Percentiles rank a stretch among this genome's conserved stretches.
phyloP scores from a whole-genome alignment of 2,329 filamentous ascomycete species.

The Pyrenochaeta sp. region DNA sequence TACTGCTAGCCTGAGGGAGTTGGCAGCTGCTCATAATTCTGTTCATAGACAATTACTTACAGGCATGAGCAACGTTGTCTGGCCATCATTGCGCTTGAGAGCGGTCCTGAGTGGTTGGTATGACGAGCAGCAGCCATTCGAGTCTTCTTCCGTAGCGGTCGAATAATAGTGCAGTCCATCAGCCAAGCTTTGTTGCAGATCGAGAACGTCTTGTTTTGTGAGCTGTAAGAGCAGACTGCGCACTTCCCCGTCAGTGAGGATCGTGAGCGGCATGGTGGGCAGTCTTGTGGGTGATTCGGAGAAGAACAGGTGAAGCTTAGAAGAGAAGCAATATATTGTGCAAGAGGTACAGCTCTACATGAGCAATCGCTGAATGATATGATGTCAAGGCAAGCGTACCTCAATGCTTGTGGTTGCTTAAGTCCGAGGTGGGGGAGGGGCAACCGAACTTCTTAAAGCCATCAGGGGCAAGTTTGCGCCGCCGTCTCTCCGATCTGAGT shows the following conservation, averaged over 20 bases:
- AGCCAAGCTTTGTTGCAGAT: slow-evolving; percentile 65
- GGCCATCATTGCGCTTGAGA: slow-evolving; percentile 67
- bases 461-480: background rate
- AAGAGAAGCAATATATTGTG: too few species aligned
- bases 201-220: slow-evolving; percentile 62
- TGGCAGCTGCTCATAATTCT: too few species aligned
- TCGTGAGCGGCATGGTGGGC: slow-evolving; percentile 63
- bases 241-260: slow-evolving; percentile 65
- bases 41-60: slow-evolving; percentile 53
- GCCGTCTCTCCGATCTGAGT: slow-evolving; percentile 11
- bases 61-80: slow-evolving; percentile 72
- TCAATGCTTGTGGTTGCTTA: too few species aligned
- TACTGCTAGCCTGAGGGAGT: slow-evolving; percentile 43
- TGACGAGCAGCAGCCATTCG: slow-evolving; percentile 62
- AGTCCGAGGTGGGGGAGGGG: slow-evolving; percentile 30
- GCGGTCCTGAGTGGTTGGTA: slow-evolving; percentile 69
- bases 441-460: slow-evolving; percentile 13
- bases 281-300: background rate
- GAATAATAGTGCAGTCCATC: slow-evolving; percentile 71
- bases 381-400: slow-evolving; percentile 9
- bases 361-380: slow-evolving; percentile 1
- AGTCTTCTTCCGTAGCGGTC: slow-evolving; percentile 64
- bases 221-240: slow-evolving; percentile 63
- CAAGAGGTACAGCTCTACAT: background rate
- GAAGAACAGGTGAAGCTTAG: background rate